These are phyloP conservation scores for Euphorbia pulcherrima DNA, from an alignment of 345 rosid genomes.

Conservation along the genomic window DNA sequence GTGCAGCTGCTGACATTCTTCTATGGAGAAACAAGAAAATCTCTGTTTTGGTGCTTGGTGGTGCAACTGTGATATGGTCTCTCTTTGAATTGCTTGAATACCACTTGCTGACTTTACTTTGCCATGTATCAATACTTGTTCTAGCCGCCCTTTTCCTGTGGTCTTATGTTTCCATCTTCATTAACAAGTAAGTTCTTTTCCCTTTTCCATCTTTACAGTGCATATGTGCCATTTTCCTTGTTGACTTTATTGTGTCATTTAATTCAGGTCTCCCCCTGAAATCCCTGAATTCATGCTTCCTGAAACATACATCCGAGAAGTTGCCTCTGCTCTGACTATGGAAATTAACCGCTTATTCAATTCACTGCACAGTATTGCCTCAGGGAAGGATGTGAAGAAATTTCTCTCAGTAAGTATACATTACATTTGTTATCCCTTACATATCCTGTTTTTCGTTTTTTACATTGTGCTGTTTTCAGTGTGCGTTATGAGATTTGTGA, in stretches of 20 bases:
- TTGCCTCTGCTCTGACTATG: slow-evolving; percentile 24
- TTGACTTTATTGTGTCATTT: not conserved
- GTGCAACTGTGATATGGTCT: slow-evolving; percentile 26
- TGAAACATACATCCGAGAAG: slow-evolving; percentile 21
- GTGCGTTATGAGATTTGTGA: not conserved
- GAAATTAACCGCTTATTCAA: slow-evolving; percentile 22
- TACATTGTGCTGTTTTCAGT: not conserved
- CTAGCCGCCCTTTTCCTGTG: slow-evolving; percentile 25
- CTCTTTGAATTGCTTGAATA: slow-evolving; percentile 29
- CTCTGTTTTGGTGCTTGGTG: slow-evolving; percentile 23
- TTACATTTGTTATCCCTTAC: not conserved
- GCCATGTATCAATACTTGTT: slow-evolving; percentile 18
- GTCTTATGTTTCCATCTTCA: slow-evolving; percentile 25
- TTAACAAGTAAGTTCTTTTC: slow-evolving; percentile 22
- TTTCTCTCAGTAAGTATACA: slow-evolving; percentile 23
- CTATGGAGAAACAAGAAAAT: slow-evolving; percentile 32
- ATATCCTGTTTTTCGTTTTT: not conserved
- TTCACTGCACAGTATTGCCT: slow-evolving; percentile 18
- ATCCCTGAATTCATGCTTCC: slow-evolving; percentile 25
- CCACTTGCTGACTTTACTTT: slow-evolving; percentile 25
- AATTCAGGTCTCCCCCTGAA: slow-evolving; percentile 25
- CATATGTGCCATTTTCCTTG: not conserved
- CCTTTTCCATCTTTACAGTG: not conserved
- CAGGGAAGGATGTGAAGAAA: slow-evolving; percentile 26
- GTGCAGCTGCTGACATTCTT: slow-evolving; percentile 30